These are phyloP conservation scores for Chloroidium sp. DNA, from an alignment of 163 green algal genomes.

Conservation along the genomic window DNA sequence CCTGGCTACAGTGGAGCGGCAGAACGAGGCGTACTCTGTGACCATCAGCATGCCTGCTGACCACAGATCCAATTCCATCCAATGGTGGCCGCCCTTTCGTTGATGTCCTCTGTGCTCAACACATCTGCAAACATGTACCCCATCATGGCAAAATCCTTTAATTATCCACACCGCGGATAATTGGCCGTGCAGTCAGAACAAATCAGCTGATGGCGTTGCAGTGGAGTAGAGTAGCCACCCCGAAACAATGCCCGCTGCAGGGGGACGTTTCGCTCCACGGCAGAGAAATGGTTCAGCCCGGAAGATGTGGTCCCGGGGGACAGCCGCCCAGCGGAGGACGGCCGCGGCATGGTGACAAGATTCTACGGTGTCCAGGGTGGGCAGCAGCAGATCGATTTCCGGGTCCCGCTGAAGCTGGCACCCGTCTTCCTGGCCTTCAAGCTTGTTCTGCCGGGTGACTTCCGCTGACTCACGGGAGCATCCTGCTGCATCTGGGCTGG, in stretches of 20 bases:
- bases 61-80: neutral
- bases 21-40: neutral
- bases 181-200: too few relatives aligned
- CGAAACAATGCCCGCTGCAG: constrained; percentile 17
- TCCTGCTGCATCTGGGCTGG: too few relatives aligned
- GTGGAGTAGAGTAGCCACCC: too few relatives aligned
- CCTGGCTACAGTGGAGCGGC: neutral
- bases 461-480: too few relatives aligned
- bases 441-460: constrained; percentile 7
- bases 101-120: too few relatives aligned
- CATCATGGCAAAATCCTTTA: too few relatives aligned
- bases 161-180: too few relatives aligned
- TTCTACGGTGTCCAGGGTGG: too few relatives aligned
- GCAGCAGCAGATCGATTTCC: constrained; percentile 5
- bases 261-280: constrained; percentile 46
- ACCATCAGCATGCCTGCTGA: neutral
- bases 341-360: neutral
- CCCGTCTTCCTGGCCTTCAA: constrained; percentile 46
- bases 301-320: constrained; percentile 22
- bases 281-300: constrained; percentile 44
- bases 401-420: constrained; percentile 24
- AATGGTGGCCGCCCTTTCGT: too few relatives aligned
- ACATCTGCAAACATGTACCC: too few relatives aligned
- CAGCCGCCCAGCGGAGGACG: neutral
- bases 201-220: too few relatives aligned